Base-by-base conservation (phyloP, 2,329 filamentous ascomycete genomes). In the Colletotrichum camelliae region DNA sequence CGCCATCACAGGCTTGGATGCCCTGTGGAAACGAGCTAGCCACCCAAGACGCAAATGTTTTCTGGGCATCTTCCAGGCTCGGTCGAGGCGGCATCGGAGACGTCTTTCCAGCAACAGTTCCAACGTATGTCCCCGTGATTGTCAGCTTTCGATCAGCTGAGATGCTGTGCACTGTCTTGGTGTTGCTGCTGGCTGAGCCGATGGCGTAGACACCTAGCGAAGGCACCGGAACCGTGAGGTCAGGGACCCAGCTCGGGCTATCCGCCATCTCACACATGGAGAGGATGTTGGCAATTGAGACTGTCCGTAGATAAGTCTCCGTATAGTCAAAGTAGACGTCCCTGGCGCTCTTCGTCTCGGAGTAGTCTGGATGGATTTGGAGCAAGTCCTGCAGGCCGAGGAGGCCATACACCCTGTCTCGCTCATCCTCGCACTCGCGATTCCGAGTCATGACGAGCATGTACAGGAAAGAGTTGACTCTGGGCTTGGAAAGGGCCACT, bases 1-100 rank as follows among this genome's bases (percentile, higher is more conserved):
- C 24, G 0, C 21, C 3, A 27, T 58, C 27, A 4, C 1, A 0
- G 1, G 21, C 5, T 5, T 58, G 55, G 4, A 58, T 58, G 0
- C 27, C 24, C 13, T 29, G 55, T 8, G 27, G 27, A 7, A 57
- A 58, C 1, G 27, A 27, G 3, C 1, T 7, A 2, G 21, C 8
- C 1, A 58, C 27, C 55, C 55, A 58, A 0, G 55, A 58, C 0
- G 21, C 21, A 58, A 58, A 27, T 0, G 27, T 29, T 27, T 13
- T 29, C 4, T 58, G 55, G 1, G 29, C 21, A 58, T 27, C 55
- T 1, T 29, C 24, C 8, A 24, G 21, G 7, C 16, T 29, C 13
- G 55, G 21, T 27, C 21, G 0, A 27, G 21, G 21, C 4, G 55
- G 55, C 16, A 58, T 58, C 0, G 55, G 24, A 7, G 55, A 29